Evolutionary conservation across 768 basidiomycete species (phyloP), one percentile per base, ranked within the genome.

Genomic region (Tricholoma furcatifolium): DNA sequence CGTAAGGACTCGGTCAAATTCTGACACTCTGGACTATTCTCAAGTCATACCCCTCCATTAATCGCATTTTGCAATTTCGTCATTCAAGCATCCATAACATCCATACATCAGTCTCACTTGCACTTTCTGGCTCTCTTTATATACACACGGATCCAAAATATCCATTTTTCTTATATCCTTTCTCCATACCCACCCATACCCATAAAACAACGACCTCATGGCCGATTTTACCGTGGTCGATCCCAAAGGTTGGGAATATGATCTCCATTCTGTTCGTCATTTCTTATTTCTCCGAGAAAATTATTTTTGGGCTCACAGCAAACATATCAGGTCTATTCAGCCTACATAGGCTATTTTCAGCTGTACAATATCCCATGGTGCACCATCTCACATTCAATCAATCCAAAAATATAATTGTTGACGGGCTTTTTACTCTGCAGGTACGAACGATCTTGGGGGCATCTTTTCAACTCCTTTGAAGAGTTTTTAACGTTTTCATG

Each of bases 381-480:
- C 38, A 56, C 44, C 15, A 41, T 40, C 58, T 57, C 50, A 48
- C 17, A 15, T 21, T 1, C 23, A 21, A 8, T 47, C 23, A 67
- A 35, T 50, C 27, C 27, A 27, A 27, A 27, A 27, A 27, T 27
- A 27, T 7, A 20, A 11, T 17, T 51, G 35, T 15, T 30, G 38
- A 31, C 40, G 1, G 2, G 27, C 11, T 48, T 39, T 12, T 59
- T 47, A 51, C n/a, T n/a, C n/a, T 58, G 30, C 53, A 89, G 89
- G 88, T 87, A 87, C 57, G 88, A 92, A 50, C 79, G 84, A 50
- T 79, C 87, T 23, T 93, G 90, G 91, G 86, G 87, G 3, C 81
- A 84, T 44, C 73, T 87, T 32, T 93, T 93, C 69, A 80, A 84
- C 43, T 80, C 86, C 0, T 92, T 92, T 63, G 87, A 88, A 43